Base-by-base conservation (phyloP, 2,329 filamentous ascomycete genomes). In the Tolypocladium cylindrosporum region DNA sequence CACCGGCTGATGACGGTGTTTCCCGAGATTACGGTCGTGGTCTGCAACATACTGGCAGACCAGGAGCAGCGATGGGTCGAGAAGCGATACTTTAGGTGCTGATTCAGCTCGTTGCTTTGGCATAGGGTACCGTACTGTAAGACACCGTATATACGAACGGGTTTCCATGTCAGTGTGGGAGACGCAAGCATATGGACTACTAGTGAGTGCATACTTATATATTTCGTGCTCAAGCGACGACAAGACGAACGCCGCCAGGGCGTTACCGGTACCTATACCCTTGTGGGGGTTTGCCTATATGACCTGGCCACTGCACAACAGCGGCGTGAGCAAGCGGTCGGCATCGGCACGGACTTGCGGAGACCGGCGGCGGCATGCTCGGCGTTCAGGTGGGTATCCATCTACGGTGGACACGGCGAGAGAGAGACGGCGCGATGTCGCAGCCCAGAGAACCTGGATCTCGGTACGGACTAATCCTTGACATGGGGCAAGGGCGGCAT, bases 41-140 rank as follows among this genome's bases (percentile, higher is more conserved):
- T 96, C 36, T 90, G 90, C 63, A 87, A 87, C 61, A 81, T 96
- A 66, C 85, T 92, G 36, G 83, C 87, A 57, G 91, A 96, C 64
- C 84, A 88, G 61, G 90, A 97, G 73, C 85, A 88, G 63, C 82
- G 92, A 62, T 97, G 92, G 92, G 84, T 97, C 53, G 93, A 97
- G 76, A 86, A 84, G 69, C 85, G 86, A 67, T 97, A 97, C 72
- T 88, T 96, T 70, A 86, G 92, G n/a, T 96, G 91, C 72, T 96
- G 60, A 70, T 39, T 43, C 52, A 14, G 11, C 21, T n/a, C 27
- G 21, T 54, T 27, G 21, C 10, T 2, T 24, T 45, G 40, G 40
- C 40, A 24, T 24, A 24, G n/a, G 10, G 9, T 24, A 24, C 8
- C 42, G 2, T 21, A 36, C 31, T 34, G 16, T 36, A 21, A 6